Evolutionary conservation across 2,329 filamentous ascomycete genomes (phyloP), one percentile per base, ranked within the genome.

Genomic region (Emericellopsis atlantica): DNA sequence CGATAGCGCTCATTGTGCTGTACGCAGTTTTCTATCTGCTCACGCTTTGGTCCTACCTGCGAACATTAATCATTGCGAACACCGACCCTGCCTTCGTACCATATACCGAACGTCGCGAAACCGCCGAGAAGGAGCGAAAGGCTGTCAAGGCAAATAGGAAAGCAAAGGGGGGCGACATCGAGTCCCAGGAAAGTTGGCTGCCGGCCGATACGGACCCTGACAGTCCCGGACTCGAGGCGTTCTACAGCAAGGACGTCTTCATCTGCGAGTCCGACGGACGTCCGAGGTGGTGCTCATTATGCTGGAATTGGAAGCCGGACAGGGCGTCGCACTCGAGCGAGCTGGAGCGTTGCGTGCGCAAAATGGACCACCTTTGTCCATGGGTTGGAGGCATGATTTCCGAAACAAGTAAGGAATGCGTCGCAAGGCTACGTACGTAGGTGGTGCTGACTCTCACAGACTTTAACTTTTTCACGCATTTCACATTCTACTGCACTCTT

Each of bases 321-420:
- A 74, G 90, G 4, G 75, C 83, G 3, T 88, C 95, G 56, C 90
- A 96, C 59, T 93, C 84, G 53, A 80, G 80, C 40, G 85, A 94
- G 54, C 66, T 92, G 11, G 77, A 77, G 39, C 73, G 87, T 35
- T 96, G 90, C 54, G 83, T 94, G 18, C 66, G 74, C 33, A 92
- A 92, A 53, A 92, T 95, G 83, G 90, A 96, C 47, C 90, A 96
- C 55, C 92, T 89, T 52, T 98, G 92, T 54, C 92, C 90, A 0
- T 96, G 83, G 84, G 89, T 94, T n/a, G 90, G 90, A 4, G 92
- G 90, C 18, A 84, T 95, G 48, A 80, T 98, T 9, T 83, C 79
- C 0, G 89, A 95, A 57, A 88, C 78, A 2, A 78, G 74, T 77
- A 52, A 56, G 73, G 12, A 6, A 9, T 16, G 11, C 16, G 15